phyloP scores from a whole-genome alignment of 495 filamentous ascomycete species.

The Aspergillus sclerotioniger region DNA sequence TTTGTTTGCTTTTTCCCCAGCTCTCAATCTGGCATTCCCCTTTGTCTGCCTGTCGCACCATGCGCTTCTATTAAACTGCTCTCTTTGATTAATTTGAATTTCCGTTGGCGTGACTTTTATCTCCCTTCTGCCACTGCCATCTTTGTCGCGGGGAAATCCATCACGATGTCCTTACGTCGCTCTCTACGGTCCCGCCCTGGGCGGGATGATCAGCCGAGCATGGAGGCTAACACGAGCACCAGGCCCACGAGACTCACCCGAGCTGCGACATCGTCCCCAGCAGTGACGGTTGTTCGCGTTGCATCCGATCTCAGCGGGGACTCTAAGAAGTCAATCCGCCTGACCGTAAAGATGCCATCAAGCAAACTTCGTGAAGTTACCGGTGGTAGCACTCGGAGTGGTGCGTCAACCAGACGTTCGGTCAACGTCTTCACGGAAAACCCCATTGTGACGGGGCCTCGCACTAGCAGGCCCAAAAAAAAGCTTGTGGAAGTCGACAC shows the following conservation, averaged over 20 bases:
- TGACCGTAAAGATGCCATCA: slow-evolving; percentile 83
- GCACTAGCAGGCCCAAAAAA: slow-evolving; percentile 62
- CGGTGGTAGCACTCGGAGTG: slow-evolving; percentile 27
- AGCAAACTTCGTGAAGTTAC: slow-evolving; percentile 80
- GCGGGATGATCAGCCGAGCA: slow-evolving; percentile 39
- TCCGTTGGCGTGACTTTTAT: not conserved
- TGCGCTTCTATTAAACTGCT: not conserved
- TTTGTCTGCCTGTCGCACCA: slow-evolving; percentile 10
- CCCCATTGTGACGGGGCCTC: slow-evolving; percentile 60
- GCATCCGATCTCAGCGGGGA: slow-evolving; percentile 55
- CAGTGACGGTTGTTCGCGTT: slow-evolving; percentile 55
- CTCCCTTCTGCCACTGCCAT: not conserved
- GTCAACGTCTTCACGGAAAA: slow-evolving; percentile 52
- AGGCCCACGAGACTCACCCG: slow-evolving; percentile 40
- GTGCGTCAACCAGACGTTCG: slow-evolving; percentile 31
- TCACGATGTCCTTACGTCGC: slow-evolving; percentile 49
- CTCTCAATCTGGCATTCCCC: slow-evolving; percentile 9
- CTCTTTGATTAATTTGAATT: not conserved
- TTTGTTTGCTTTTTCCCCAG: slow-evolving; percentile 15
- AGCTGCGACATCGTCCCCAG: slow-evolving; percentile 29
- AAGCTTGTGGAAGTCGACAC: slow-evolving; percentile 66
- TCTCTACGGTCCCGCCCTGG: slow-evolving; percentile 47
- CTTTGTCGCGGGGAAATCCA: not conserved
- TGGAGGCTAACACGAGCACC: slow-evolving; percentile 36
- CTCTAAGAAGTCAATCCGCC: slow-evolving; percentile 61